Evolutionary conservation across 495 filamentous ascomycete species (phyloP).

Genomic region (Ascodesmis nigricans): DNA sequence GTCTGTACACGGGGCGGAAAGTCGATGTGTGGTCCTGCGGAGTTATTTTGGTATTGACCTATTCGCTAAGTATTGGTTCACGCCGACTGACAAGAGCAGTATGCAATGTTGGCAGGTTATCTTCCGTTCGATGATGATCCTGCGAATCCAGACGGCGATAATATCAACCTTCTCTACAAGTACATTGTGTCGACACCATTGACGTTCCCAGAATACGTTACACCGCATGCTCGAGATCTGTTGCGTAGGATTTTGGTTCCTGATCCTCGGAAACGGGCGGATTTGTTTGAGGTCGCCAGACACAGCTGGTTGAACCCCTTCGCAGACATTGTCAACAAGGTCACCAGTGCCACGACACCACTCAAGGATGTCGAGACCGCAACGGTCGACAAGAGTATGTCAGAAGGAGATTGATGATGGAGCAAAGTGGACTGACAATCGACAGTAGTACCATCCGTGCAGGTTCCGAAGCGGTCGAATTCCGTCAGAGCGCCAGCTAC

Average conservation of each 20-base stretch:
- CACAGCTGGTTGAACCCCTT: conserved; percentile 98
- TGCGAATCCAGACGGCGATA: conserved; percentile 94
- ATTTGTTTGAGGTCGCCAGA: conserved; percentile 90
- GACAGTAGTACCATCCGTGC: too few species aligned
- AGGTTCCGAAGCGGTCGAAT: conserved; percentile 63
- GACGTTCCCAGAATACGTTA: conserved; percentile 97
- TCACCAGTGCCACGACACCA: conserved; percentile 83
- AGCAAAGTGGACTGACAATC: too few species aligned
- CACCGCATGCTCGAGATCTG: conserved; percentile 84
- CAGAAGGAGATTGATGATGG: conserved; percentile 44
- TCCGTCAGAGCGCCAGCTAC: conserved; percentile 71
- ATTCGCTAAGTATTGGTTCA: background rate
- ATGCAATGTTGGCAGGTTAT: conserved; percentile 96
- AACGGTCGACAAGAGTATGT: too few species aligned
- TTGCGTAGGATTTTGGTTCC: conserved; percentile 87
- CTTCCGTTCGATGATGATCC: conserved; percentile 98
- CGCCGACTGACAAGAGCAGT: conserved; percentile 34
- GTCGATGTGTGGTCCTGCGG: conserved; percentile 99
- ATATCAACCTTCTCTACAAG: conserved; percentile 97
- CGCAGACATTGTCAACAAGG: conserved; percentile 80
- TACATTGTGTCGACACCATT: conserved; percentile 96
- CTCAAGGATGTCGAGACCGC: conserved; percentile 66
- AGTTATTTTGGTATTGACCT: conserved; percentile 71
- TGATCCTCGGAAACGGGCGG: conserved; percentile 79
- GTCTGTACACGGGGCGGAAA: conserved; percentile 87